Evolutionary conservation across 1,284 basidiomycete genomes (phyloP), one percentile per base, ranked within the genome.

Genomic region (Lignosus rhinocerotis): DNA sequence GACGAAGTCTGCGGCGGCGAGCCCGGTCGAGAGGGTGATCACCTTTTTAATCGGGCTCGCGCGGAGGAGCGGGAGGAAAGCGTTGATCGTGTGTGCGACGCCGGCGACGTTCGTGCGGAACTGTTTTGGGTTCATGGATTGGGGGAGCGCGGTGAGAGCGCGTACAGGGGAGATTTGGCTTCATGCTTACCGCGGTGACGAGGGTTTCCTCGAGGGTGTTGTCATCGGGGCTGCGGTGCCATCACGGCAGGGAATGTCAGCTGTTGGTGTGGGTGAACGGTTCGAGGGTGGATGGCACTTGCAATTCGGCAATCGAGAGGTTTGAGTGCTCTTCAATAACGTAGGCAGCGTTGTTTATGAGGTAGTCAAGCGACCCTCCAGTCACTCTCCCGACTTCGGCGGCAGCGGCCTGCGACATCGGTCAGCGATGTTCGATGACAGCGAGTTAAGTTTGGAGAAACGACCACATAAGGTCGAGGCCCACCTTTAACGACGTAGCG

Each of bases 41-140:
- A 79, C 72, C 60, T 75, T 78, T 67, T 78, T 79, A 30, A 61
- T 51, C 6, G 63, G 31, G 12, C 77, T 73, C 14, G 67, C 68
- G 30, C 67, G 67, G 30, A 80, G 66, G 41, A 79, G 72, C 16
- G 77, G 77, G 6, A 80, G 11, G 68, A 66, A 66, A 10, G 59
- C 67, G 63, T 76, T 78, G 55, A 66, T 76, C 30, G 71, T 71
- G 60, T 72, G 69, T 5, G 76, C 66, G 16, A 70, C 65, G 21
- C 76, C 76, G 46, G 77, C 52, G 49, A 74, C 72, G 61, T 79
- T 79, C 44, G 70, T 58, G 38, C 71, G 61, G 65, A 73, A 69
- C 69, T 70, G 50, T 6, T 25, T 25, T 36, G 4, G 4, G 43
- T 19, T 25, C 11, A 21, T 14, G 3, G 21, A 21, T 12, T 31